Conservation (phyloP, 805 yeast genomes). For the Huiozyma sinensis region DNA sequence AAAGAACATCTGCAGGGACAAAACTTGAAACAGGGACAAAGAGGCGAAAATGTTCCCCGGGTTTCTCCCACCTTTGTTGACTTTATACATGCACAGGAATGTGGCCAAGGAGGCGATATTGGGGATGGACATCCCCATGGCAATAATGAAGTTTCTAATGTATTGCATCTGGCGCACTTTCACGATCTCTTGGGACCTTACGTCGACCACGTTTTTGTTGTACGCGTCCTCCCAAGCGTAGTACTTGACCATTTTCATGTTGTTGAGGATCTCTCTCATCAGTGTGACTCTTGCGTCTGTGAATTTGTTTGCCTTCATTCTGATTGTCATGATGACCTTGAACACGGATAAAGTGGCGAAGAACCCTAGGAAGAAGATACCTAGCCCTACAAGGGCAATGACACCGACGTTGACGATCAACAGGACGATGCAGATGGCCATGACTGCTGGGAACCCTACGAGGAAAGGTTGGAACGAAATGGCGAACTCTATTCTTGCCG, state of each 20-base stretch:
- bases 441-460: constrained; percentile 51
- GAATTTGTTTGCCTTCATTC: constrained; percentile 46
- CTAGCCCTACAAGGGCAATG: constrained; percentile 60
- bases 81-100: constrained; percentile 37
- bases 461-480: constrained; percentile 57
- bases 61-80: constrained; percentile 31
- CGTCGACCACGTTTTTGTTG: constrained; percentile 39
- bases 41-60: constrained; percentile 66
- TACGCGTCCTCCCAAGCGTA: constrained; percentile 91
- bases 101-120: constrained; percentile 59
- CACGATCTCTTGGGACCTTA: constrained; percentile 52
- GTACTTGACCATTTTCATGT: constrained; percentile 73
- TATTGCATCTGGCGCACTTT: constrained; percentile 54
- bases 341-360: constrained; percentile 36
- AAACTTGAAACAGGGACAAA: constrained; percentile 51
- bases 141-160: constrained; percentile 50
- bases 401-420: constrained; percentile 62
- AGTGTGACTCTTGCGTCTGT: constrained; percentile 72
- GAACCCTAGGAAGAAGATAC: constrained; percentile 37
- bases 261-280: constrained; percentile 68
- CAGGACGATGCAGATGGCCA: constrained; percentile 52
- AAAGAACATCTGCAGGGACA: constrained; percentile 53
- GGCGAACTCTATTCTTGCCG: constrained; percentile 71
- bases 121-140: constrained; percentile 59
- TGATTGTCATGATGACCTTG: constrained; percentile 39